Base-by-base conservation (phyloP, 2,329 filamentous ascomycete genomes). In the Coniochaeta sp. region DNA sequence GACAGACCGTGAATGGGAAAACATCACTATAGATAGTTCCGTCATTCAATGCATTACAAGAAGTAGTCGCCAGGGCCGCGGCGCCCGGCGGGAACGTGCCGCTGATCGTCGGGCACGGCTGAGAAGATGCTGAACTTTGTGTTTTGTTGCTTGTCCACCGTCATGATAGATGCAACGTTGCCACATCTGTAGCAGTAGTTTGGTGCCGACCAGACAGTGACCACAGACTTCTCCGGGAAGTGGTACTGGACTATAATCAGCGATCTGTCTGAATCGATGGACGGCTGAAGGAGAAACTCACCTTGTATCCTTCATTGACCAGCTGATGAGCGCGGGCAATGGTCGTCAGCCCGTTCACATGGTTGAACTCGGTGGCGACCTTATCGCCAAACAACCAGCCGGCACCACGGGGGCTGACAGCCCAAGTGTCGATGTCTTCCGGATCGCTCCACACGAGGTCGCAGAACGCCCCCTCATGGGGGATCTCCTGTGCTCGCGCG, bases 391-490 rank as follows among this genome's bases (percentile, higher is more conserved):
- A 99, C 0, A 96, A 91, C 80, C 97, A 99, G 0, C 95, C 95
- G n/a, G 95, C 95, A 38, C 95, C 95, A 67, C 95, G 84, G 8
- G 95, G 95, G 61, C 91, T 96, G 61, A 99, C 85, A 17, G 91
- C 93, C 82, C 97, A 99, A 65, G 97, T 96, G 69, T 98, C 93
- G 57, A 96, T 87, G 66, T 99, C 95, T 71, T 99, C 95, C 1
- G 95, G 95, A 72, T 99, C 95, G 59, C 91, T 96, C 95, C 95
- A 99, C 7, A 99, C 95, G 43, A 99, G 79, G 72, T 99, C 95
- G 58, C 95, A 96, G 86, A 99, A 99, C 1, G 95, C 95, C 6
- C 95, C 95, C 77, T 99, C 95, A 70, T 99, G 95, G 7, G 95
- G 95, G 67, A 99, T 99, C 74, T 99, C 95, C 68, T 96, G 89